A percentile compares a stretch with the other conserved stretches of the same genome.
Evolutionary conservation across 495 filamentous ascomycete genomes (phyloP).

Genomic region (Annulohypoxylon nitens): DNA sequence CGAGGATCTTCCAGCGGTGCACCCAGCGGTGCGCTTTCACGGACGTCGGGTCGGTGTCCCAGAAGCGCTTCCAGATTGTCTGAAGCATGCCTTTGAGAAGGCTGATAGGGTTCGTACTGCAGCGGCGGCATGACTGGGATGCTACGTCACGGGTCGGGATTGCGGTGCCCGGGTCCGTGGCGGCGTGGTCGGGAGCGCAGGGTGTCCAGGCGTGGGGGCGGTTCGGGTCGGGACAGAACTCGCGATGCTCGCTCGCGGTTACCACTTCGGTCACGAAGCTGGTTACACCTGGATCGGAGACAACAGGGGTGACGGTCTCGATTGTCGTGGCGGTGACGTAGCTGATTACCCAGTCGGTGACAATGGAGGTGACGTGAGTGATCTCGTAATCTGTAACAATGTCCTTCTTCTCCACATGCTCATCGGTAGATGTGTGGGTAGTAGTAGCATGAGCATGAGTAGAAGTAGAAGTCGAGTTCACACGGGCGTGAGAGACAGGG

Average conservation of each 20-base stretch:
- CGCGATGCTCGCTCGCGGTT: neutral
- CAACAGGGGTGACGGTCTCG: neutral
- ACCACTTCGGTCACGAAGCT: neutral
- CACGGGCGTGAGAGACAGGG: neutral
- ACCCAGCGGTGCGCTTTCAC: neutral
- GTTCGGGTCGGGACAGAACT: constrained; percentile 20
- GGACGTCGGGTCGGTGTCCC: neutral
- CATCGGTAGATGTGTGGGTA: neutral
- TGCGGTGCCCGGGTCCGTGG: neutral
- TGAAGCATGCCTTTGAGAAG: neutral
- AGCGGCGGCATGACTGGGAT: neutral
- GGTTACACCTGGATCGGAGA: neutral
- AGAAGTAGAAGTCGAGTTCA: neutral
- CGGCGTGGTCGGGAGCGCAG: neutral
- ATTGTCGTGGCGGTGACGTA: constrained; percentile 10
- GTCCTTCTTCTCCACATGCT: neutral
- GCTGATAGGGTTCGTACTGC: neutral
- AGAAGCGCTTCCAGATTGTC: neutral
- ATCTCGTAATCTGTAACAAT: neutral
- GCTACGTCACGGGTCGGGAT: neutral
- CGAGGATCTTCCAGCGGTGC: neutral
- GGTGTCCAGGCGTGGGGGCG: constrained; percentile 23
- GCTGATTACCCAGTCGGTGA: neutral
- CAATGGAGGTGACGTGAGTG: neutral
- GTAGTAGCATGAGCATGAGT: neutral